Evolutionary conservation across 2,329 filamentous ascomycete genomes (phyloP), one percentile per base, ranked within the genome.

Genomic region (Teratosphaeria pseudoeucalypti): DNA sequence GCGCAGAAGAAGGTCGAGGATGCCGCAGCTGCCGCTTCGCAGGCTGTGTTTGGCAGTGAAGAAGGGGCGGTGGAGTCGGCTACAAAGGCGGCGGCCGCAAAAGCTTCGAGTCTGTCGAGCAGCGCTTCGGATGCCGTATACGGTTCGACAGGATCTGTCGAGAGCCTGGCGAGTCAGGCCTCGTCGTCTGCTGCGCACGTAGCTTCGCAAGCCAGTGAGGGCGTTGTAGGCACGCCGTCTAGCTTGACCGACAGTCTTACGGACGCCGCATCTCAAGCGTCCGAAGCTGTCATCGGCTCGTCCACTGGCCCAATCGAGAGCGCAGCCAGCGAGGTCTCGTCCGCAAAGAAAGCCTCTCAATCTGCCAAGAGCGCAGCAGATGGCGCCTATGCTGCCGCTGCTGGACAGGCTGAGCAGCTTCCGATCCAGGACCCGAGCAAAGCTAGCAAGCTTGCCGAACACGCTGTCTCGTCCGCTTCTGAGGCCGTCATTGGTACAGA

Each of bases 301-400:
- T 68, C 66, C 1, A 64, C 78, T 12, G 77, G 78, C 1, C 77
- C 76, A 69, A 74, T 76, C 3, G 80, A 82, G 58, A 59, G 57
- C 49, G 34, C 54, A 14, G 55, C 49, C 43, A 58, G 43, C 54
- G 58, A 57, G n/a, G 57, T 54, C 39, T 39, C 34, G 4, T 37
- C 32, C 11, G 56, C 56, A 23, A 34, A 56, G 14, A 59, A 56
- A 58, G 43, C 47, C 29, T 27, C 56, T 10, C 34, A 52, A 32
- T 29, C 53, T 16, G 55, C 61, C 34, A 57, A 61, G 29, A 63
- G 59, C 37, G 54, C 54, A 6, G 49, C 54, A 43, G 57, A 49
- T 54, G 34, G 14, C n/a, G 53, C 27, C 12, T 54, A 54, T 26
- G 59, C 61, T n/a, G 64, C 62, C 23, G 49, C 60, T 6, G 53